Conservation (phyloP, 192 early-diverging fungal genomes). For the Physocladia obscura region DNA sequence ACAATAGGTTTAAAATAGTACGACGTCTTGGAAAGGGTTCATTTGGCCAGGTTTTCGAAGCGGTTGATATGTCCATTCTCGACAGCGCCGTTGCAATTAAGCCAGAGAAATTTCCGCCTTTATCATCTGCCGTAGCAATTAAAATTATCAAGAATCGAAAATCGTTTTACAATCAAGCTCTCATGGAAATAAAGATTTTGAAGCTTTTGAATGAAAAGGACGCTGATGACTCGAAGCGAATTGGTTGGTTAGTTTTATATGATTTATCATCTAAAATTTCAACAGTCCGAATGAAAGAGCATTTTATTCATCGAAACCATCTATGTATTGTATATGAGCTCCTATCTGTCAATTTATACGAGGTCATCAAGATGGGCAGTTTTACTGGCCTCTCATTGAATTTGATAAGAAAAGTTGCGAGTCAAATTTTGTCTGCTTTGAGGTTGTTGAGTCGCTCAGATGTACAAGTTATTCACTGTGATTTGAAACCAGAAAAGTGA, state of each 20-base stretch:
- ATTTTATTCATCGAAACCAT: conserved; percentile 90
- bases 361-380: conserved; percentile 96
- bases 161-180: conserved; percentile 95
- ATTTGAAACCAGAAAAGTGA: conserved; percentile 87
- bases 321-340: conserved; percentile 97
- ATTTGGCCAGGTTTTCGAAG: conserved; percentile 98
- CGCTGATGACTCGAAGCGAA: background rate
- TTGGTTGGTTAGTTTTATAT: conserved; percentile 78
- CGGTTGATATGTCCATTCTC: conserved; percentile 88
- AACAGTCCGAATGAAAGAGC: conserved; percentile 86
- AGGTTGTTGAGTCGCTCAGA: conserved; percentile 73
- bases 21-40: conserved; percentile 95
- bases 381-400: conserved; percentile 93
- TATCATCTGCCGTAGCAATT: conserved; percentile 86
- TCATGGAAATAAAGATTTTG: conserved; percentile 95
- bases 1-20: conserved; percentile 80
- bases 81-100: no score
- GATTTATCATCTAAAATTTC: conserved; percentile 83
- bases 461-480: conserved; percentile 95
- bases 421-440: conserved; percentile 91
- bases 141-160: conserved; percentile 99
- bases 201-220: conserved; percentile 58
- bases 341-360: conserved; percentile 94
- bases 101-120: no score
- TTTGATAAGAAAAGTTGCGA: conserved; percentile 87